phyloP scores from a whole-genome alignment of 208 protist species.

The Zelonia costaricensis region DNA sequence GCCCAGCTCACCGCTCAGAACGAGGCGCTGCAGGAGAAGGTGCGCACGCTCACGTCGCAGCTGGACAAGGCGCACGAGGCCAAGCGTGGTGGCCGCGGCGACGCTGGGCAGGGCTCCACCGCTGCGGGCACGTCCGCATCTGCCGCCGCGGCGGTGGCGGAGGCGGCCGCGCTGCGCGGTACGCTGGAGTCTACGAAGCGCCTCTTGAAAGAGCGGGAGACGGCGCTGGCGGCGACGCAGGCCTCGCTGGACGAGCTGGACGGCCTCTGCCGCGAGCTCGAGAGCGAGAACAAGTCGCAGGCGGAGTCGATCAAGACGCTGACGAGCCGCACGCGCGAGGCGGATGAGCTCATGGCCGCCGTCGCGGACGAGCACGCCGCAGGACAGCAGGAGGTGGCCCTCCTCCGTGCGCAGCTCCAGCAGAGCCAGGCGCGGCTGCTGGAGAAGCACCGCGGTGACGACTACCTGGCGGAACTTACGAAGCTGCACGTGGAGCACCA shows the following conservation, averaged over 20 bases:
- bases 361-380: conserved; percentile 30
- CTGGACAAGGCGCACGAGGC: conserved; percentile 25
- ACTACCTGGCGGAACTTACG: conserved; percentile 63
- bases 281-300: conserved; percentile 51
- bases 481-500: conserved; percentile 71
- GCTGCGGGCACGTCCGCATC: not conserved
- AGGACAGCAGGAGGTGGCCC: conserved; percentile 29
- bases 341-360: conserved; percentile 41
- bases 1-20: conserved; percentile 59
- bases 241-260: conserved; percentile 60
- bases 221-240: conserved; percentile 40
- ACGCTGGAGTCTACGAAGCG: conserved; percentile 13
- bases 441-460: conserved; percentile 53
- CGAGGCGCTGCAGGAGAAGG: conserved; percentile 43
- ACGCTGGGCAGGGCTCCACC: not conserved
- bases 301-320: conserved; percentile 38
- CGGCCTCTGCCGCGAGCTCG: conserved; percentile 57
- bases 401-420: conserved; percentile 55
- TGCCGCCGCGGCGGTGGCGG: conserved; percentile 4
- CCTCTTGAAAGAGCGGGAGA: conserved; percentile 42
- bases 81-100: not conserved
- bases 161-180: conserved; percentile 20
- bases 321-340: conserved; percentile 31
- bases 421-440: conserved; percentile 46
- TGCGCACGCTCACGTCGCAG: conserved; percentile 16